Evolutionary conservation across 176 grass and related monocot genomes (phyloP), one percentile per base, ranked within the genome.

Genomic region (Neostapfia colusana): DNA sequence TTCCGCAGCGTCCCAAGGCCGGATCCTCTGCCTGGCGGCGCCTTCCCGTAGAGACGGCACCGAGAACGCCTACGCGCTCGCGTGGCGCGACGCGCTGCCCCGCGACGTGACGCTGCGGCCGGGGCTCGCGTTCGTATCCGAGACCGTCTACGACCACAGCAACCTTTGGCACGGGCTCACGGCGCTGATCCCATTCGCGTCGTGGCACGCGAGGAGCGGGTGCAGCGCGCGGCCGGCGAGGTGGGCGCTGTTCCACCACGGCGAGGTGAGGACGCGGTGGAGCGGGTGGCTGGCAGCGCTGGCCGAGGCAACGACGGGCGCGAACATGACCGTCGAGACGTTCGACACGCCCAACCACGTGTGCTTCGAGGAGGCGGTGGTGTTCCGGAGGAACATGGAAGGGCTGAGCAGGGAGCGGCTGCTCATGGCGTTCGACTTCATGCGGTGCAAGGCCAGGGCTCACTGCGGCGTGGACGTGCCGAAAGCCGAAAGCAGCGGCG

Each of bases 151-250:
- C 69, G 84, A 92, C 74, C 81, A 96, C 60, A 25, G 6, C 42
- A 96, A 96, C 60, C 35, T 92, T 11, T 96, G 89, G 89, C 92
- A 96, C 35, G 92, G 92, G 3, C 78, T 92, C 60, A 80, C 82
- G 9, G 59, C 86, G 2, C 50, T 96, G 2, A 35, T 82, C 4
- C 92, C 92, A 10, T 82, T 91, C 59, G 80, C 67, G 72, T 67
- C 81, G 38, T 89, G 86, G 92, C 70, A 91, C 74, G 66, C 50
- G 45, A 63, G 64, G 66, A 73, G 60, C 11, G 54, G 64, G 0
- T 91, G 92, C 56, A 7, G 34, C 4, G 73, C 51, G 0, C 2
- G 7, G 37, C 89, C 92, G 0, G 65, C 63, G 0, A 84, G 78
- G 56, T 96, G 86, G 86, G 86, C 82, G 8, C 46, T 96, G 70